Base-by-base conservation (phyloP, 1,284 basidiomycete genomes). In the Flammula alnicola region DNA sequence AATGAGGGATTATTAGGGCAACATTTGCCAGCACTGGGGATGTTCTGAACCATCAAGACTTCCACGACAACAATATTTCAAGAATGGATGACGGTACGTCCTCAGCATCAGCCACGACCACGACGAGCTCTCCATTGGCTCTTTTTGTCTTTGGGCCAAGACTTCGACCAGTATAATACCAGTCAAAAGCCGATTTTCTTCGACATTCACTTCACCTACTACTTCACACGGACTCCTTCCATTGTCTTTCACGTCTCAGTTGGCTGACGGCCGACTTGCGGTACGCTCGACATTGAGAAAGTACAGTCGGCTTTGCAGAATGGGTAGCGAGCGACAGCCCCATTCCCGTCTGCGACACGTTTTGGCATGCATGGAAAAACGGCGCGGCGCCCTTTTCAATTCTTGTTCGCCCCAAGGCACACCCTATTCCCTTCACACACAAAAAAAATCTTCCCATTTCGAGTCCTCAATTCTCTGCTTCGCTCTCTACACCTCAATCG, bases 61-160 rank as follows among this genome's bases (percentile, higher is more conserved):
- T 49, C 23, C 37, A 54, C 51, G 31, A 51, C 54, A 27, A 50
- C 56, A 55, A 54, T 39, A 44, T 49, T 41, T 50, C 59, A 55
- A 74, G 68, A 71, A 86, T 87, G 84, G 84, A 87, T 83, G 84
- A 87, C 81, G 85, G 84, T 87, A 87, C 85, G 84, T 86, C 74
- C 68, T 79, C 85, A 84, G 76, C 84, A 84, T 83, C 80, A 78
- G 73, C 83, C 71, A 72, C 74, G 72, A 69, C 71, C 65, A 64
- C 69, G 59, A 69, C 70, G 69, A 66, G 65, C 63, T 64, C 64
- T 64, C 51, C 61, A 56, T 55, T 61, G 60, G 52, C 58, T 53
- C 54, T 64, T 60, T 63, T 64, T 61, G 49, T 64, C 57, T 59
- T 60, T 62, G 55, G 57, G 52, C 44, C 55, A 51, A 43, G 55